Percentiles rank a stretch among this genome's conserved stretches.
These are phyloP conservation scores for Withania somnifera DNA, from an alignment of 305 asterid species.

Conservation along the genomic window DNA sequence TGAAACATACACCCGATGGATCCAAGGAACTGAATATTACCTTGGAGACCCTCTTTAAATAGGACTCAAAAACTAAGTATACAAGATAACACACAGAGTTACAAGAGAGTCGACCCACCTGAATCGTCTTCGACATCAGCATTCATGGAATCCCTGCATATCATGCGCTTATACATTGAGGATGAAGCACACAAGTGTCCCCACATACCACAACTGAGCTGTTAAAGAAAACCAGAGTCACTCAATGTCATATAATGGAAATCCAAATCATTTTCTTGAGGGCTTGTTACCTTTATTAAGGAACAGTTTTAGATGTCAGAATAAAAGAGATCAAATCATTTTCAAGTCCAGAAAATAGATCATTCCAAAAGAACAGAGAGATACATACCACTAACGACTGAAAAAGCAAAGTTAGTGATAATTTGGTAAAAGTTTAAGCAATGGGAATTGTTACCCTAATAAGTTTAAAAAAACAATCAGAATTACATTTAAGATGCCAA, in stretches of 20 bases:
- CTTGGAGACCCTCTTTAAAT: not conserved
- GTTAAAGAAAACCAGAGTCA: not conserved
- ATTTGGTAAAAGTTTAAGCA: not conserved
- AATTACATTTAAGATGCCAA: not conserved
- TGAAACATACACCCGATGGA: not conserved
- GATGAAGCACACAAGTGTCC: constrained; percentile 33
- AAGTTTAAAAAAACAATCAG: not conserved
- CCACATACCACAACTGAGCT: constrained; percentile 27
- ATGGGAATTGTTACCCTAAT: not conserved
- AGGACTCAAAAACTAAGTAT: not conserved
- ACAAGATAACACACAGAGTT: not conserved
- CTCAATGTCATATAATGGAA: not conserved
- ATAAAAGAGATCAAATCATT: not conserved
- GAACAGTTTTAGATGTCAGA: not conserved
- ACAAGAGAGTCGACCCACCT: constrained; percentile 19
- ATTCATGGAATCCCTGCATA: constrained; percentile 34
- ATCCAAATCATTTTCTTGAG: not conserved
- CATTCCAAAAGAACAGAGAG: not conserved
- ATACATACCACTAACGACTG: not conserved
- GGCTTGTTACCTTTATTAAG: not conserved
- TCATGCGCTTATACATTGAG: constrained; percentile 43
- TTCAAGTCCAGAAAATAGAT: not conserved
- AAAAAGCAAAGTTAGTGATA: not conserved
- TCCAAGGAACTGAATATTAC: not conserved
- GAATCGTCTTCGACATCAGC: constrained; percentile 39